Evolutionary conservation across 2,329 filamentous ascomycete genomes (phyloP), one percentile per base, ranked within the genome.

Genomic region (Pseudocercospora ulei): DNA sequence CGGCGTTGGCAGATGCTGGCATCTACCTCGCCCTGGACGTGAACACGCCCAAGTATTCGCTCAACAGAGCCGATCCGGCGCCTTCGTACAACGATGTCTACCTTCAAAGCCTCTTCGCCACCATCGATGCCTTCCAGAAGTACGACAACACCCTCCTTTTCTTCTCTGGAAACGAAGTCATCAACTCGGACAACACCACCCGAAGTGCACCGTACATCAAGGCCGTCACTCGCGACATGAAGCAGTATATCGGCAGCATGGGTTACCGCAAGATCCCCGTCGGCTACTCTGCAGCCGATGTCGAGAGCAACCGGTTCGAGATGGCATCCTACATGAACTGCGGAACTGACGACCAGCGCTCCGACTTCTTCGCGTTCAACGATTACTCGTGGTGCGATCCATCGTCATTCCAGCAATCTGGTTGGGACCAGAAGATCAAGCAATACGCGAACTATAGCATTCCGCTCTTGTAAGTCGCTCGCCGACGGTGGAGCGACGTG

Each of bases 301-400:
- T 94, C 40, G 72, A 82, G 44, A 72, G 76, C 56, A 94, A 92
- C 70, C 82, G 86, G 54, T 76, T 81, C 66, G 76, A 94, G 67
- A 85, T 85, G 61, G 86, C 87, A 31, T 58, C 78, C 38, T 95
- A 92, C 72, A 85, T 95, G 78, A 94, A 94, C 74, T 95, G 87
- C 59, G 87, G 87, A 46, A 68, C 75, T 38, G 82, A 88, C 33
- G 80, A 87, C 49, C 76, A 80, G 66, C 80, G 87, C 52, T 83
- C 79, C 54, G 86, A 94, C 64, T 88, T 88, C 68, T 88, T 86
- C 56, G 82, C 80, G 44, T 86, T 87, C 66, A 90, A 90, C 66
- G 83, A 88, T 65, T 88, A 88, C 67, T 87, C 82, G 2, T 88
- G 80, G 80, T 88, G 83, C 63, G 78, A 75, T 55, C 71, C 79